A percentile compares a stretch with the other conserved stretches of the same genome.
phyloP scores from a whole-genome alignment of 1,284 basidiomycete genomes.

The Ganoderma sinense region DNA sequence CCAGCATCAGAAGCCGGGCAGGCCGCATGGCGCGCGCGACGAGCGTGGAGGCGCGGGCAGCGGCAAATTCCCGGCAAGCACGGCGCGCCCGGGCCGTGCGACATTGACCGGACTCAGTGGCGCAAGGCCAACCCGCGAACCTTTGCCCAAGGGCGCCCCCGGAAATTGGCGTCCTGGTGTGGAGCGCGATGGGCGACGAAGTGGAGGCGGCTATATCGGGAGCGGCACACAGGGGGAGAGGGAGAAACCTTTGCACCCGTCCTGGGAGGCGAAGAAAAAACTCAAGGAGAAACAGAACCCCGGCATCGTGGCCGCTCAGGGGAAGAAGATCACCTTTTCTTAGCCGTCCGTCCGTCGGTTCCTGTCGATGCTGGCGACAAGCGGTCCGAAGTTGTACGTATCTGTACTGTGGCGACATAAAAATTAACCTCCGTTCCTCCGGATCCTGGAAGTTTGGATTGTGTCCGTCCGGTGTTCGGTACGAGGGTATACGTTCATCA shows the following conservation, averaged over 20 bases:
- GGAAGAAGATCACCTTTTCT: slow-evolving; percentile 72
- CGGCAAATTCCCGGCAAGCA: background rate
- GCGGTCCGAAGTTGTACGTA: background rate
- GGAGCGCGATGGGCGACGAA: slow-evolving; percentile 6
- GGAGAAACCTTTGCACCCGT: slow-evolving; percentile 77
- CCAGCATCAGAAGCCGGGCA: slow-evolving; percentile 5
- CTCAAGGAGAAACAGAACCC: slow-evolving; percentile 70
- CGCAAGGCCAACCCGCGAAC: background rate
- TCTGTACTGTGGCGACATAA: background rate
- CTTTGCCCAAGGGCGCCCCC: background rate
- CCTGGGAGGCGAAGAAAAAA: slow-evolving; percentile 91
- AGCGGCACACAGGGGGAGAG: slow-evolving; percentile 42
- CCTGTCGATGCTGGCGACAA: background rate
- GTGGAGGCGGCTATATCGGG: slow-evolving; percentile 8
- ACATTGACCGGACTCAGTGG: background rate
- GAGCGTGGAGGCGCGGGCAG: background rate
- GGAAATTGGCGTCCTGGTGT: background rate
- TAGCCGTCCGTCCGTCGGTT: background rate
- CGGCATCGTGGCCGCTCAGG: slow-evolving; percentile 64
- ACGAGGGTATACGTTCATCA: background rate
- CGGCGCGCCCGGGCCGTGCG: slow-evolving; percentile 1
- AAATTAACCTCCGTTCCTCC: background rate
- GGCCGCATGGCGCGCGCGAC: slow-evolving; percentile 6
- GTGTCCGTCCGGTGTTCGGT: background rate
- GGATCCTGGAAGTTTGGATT: background rate